Evolutionary conservation across 2,329 filamentous ascomycete genomes (phyloP).

Genomic region (Gaeumannomyces tritici): DNA sequence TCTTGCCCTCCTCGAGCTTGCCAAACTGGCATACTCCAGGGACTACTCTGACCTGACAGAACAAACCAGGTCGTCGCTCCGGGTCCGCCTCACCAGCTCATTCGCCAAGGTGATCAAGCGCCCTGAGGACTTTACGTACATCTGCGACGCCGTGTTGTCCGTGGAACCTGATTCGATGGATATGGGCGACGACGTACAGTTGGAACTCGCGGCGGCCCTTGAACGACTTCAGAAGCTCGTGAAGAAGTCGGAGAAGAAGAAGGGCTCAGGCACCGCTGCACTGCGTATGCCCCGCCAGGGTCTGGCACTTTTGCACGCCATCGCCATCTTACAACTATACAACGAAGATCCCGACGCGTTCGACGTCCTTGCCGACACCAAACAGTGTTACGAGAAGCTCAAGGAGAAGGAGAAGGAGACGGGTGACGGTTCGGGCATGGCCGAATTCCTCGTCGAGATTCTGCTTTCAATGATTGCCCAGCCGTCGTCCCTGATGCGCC

Average conservation of each 20-base stretch:
- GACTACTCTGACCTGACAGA: constrained; percentile 14
- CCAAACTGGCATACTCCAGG: constrained; percentile 44
- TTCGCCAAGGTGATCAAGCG: constrained; percentile 32
- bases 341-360: constrained; percentile 82
- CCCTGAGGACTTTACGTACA: constrained; percentile 39
- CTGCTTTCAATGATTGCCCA: constrained; percentile 83
- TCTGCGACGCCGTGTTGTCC: constrained; percentile 44
- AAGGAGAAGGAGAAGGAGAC: constrained; percentile 37
- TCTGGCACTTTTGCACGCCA: constrained; percentile 70
- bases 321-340: constrained; percentile 82
- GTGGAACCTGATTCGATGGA: constrained; percentile 41
- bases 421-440: constrained; percentile 32
- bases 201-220: constrained; percentile 41
- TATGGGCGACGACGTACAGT: constrained; percentile 46
- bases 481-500: constrained; percentile 73
- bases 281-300: constrained; percentile 42
- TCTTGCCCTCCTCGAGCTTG: constrained; percentile 40
- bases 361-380: constrained; percentile 72
- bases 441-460: constrained; percentile 75
- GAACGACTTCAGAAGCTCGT: constrained; percentile 43
- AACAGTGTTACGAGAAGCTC: constrained; percentile 61
- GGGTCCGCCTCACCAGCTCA: background rate
- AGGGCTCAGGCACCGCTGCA: constrained; percentile 14
- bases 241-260: constrained; percentile 22
- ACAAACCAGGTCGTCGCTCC: constrained; percentile 1